Base-by-base conservation (phyloP, 2,329 filamentous ascomycete species). In the Akanthomyces uredinophilus region DNA sequence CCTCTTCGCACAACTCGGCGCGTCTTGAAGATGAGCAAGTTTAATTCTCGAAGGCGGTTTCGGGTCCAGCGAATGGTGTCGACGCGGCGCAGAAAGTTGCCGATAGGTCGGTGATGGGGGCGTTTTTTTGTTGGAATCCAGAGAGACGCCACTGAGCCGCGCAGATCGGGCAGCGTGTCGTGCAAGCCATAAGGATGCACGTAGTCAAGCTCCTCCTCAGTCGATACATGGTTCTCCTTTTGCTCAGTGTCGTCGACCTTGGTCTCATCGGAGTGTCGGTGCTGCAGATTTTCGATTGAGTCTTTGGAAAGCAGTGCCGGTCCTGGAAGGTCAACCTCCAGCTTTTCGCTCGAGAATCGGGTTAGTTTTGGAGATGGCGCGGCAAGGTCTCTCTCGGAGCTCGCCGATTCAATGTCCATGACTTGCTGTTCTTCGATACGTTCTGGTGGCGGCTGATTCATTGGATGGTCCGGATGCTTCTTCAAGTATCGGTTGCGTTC, bases 1-100 rank as follows among this genome's bases (percentile, higher is more conserved):
- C 92, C 87, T 64, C 90, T 82, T 0, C 90, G 88, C 58, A 89
- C 87, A 50, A 96, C 83, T 54, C 87, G 86, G 66, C 88, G 84
- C 58, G 97, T 85, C 73, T 96, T 89, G 64, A 69, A 73, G 35
- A 79, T 79, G 18, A 75, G 71, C 0, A 70, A 64, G 52, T 77
- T 78, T 16, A 79, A 68, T 2, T 77, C 70, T 29, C 74, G 73
- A 2, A 79, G 68, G 4, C 75, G 70, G 1, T 82, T 79, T 57
- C 95, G 89, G 65, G 87, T 90, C 89, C 90, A 97, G 65, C 94
- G 87, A 73, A 99, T 97, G 0, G 92, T 95, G 76, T 99, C 95
- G 18, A 97, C 93, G 74, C 96, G 95, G 71, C 92, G 88, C 67
- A 92, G 90, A 66, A 93, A 83, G 52, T 90, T 80, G 18, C 83